Conservation (phyloP, 306 rosid genomes). For the Vigna trinervia region DNA sequence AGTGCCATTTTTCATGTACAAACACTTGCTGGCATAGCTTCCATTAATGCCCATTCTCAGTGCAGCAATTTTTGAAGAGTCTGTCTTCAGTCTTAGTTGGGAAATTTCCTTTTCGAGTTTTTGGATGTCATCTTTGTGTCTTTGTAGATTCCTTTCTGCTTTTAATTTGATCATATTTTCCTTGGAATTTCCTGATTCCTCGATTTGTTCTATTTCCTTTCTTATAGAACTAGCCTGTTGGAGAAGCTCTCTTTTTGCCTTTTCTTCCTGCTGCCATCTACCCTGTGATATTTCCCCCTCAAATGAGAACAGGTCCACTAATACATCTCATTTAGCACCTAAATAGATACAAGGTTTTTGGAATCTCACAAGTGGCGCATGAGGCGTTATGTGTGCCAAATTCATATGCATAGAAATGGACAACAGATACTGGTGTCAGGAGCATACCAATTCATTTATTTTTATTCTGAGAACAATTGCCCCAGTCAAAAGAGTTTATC, state of each 20-base stretch:
- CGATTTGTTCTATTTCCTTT: conserved; percentile 79
- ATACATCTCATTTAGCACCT: conserved; percentile 49
- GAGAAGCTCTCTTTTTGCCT: conserved; percentile 64
- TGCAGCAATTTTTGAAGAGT: conserved; percentile 83
- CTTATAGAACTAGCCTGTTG: conserved; percentile 56
- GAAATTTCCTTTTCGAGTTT: conserved; percentile 80
- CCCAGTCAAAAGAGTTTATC: not conserved
- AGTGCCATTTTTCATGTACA: conserved; percentile 48
- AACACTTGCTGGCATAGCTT: conserved; percentile 58
- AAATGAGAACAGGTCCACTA: conserved; percentile 60
- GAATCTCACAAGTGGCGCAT: conserved; percentile 29
- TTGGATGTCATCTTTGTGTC: conserved; percentile 70
- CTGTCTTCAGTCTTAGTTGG: conserved; percentile 70
- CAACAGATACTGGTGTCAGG: not conserved
- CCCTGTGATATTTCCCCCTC: conserved; percentile 64
- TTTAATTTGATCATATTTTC: conserved; percentile 64
- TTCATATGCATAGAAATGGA: conserved; percentile 27
- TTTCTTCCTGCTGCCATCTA: conserved; percentile 72
- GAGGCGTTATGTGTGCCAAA: conserved; percentile 4
- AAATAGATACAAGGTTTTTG: conserved; percentile 34
- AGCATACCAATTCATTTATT: not conserved
- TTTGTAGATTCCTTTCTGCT: conserved; percentile 69
- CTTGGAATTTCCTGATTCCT: conserved; percentile 65
- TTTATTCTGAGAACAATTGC: not conserved
- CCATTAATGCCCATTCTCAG: conserved; percentile 76